Percentiles rank a stretch among this genome's conserved stretches.
Evolutionary conservation across 23 red algal species (phyloP).

Genomic region (Gracilaria gracilis): DNA sequence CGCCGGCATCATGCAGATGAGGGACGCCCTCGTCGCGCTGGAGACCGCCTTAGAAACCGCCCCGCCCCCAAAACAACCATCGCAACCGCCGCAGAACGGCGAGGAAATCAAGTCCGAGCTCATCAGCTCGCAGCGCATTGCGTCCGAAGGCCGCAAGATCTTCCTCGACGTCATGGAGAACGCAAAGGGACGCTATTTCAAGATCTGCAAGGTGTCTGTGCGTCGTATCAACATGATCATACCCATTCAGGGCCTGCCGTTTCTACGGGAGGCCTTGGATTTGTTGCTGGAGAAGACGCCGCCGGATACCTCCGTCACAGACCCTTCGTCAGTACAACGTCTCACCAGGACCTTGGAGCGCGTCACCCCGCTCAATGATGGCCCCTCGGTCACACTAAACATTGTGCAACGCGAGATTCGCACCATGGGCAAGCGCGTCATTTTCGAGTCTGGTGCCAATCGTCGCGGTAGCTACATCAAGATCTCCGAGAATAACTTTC

Average conservation of each 20-base stretch:
- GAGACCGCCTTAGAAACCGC: slow-evolving; percentile 24
- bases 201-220: slow-evolving; percentile 73
- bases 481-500: slow-evolving; percentile 56
- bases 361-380: slow-evolving; percentile 51
- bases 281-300: slow-evolving; percentile 69
- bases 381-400: slow-evolving; percentile 49
- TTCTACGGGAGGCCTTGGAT: slow-evolving; percentile 40
- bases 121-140: slow-evolving; percentile 56
- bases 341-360: slow-evolving; percentile 57
- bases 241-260: slow-evolving; percentile 40
- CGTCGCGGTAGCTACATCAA: slow-evolving; percentile 75
- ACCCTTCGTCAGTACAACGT: slow-evolving; percentile 62
- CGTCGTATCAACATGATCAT: slow-evolving; percentile 68
- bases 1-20: slow-evolving; percentile 62
- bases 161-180: slow-evolving; percentile 85
- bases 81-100: neutral
- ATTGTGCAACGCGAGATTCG: slow-evolving; percentile 72
- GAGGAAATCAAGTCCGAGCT: slow-evolving; percentile 62
- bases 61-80: slow-evolving; percentile 9
- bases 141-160: slow-evolving; percentile 76
- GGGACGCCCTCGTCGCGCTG: slow-evolving; percentile 49
- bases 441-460: slow-evolving; percentile 70
- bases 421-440: slow-evolving; percentile 60
- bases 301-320: slow-evolving; percentile 59
- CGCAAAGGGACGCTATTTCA: slow-evolving; percentile 79